Percentiles rank a stretch among this genome's conserved stretches.
Evolutionary conservation across 352 stramenopile genomes (phyloP).

Genomic region (Globisporangium cederbergense): DNA sequence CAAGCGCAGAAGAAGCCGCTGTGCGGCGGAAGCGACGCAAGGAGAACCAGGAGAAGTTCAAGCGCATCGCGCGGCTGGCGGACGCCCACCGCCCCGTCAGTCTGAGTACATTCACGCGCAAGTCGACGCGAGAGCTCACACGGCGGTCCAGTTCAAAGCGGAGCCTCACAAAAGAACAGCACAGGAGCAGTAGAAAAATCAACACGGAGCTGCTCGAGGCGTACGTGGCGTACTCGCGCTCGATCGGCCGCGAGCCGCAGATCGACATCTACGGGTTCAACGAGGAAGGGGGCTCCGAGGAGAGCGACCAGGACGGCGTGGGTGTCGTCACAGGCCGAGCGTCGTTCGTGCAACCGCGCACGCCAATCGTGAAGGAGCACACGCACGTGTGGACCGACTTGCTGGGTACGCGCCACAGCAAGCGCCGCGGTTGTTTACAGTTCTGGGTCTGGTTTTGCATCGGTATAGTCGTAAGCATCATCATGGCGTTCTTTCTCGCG

Average conservation of each 20-base stretch:
- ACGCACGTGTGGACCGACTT: conserved; percentile 43
- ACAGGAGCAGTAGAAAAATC: conserved; percentile 44
- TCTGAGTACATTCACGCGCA: conserved; percentile 43
- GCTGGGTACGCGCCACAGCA: conserved; percentile 44
- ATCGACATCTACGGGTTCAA: conserved; percentile 86
- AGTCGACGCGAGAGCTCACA: conserved; percentile 18
- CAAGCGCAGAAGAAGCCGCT: background rate
- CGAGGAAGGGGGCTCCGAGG: conserved; percentile 53
- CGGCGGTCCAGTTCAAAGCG: conserved; percentile 17
- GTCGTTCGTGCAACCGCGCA: conserved; percentile 42
- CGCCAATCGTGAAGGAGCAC: conserved; percentile 27
- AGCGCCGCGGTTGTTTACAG: conserved; percentile 30
- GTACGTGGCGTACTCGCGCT: conserved; percentile 91
- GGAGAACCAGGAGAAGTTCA: conserved; percentile 49
- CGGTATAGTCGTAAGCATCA: conserved; percentile 28
- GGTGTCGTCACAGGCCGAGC: conserved; percentile 16
- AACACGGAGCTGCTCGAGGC: conserved; percentile 94
- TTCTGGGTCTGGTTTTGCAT: conserved; percentile 36
- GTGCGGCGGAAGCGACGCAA: conserved; percentile 26
- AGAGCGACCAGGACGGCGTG: conserved; percentile 38
- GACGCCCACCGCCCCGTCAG: conserved; percentile 53
- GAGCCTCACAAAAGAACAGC: conserved; percentile 57
- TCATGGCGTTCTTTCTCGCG: conserved; percentile 31
- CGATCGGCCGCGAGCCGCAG: conserved; percentile 75
- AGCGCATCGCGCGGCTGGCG: conserved; percentile 50